Evolutionary conservation across 148 eudicot genomes (phyloP), one percentile per base, ranked within the genome.

Genomic region (Camellia japonica): DNA sequence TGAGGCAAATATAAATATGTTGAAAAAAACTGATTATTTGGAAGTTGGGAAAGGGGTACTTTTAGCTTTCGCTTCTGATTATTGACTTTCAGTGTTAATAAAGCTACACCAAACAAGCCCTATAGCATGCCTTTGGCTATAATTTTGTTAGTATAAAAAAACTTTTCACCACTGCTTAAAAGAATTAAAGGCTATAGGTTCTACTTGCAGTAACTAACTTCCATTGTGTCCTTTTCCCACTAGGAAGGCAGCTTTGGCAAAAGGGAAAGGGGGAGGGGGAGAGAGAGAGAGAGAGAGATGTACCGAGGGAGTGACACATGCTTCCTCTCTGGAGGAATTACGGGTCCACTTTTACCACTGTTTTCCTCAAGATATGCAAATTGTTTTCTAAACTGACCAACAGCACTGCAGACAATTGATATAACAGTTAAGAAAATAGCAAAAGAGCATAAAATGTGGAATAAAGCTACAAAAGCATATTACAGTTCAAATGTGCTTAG

Each of bases 341-440:
- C 90, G 1, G 91, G 93, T 69, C 88, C 93, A 63, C 90, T 90
- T 69, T 89, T 84, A 70, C 93, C 91, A 75, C 74, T 79, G 80
- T 76, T 90, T 84, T 90, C 93, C 80, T 90, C 91, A 41, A 90
- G 85, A 86, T 90, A 90, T 0, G 93, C 91, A 86, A 90, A 90
- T 73, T 90, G 93, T 85, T 89, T 85, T 71, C 86, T 88, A 73
- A 90, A 90, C 71, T 90, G 93, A 81, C 89, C 90, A 71, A 89
- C 80, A 54, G 93, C 93, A 78, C 93, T 90, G 88, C 87, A 77
- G 43, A 52, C 1, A 75, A 66, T 43, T 58, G 66, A 61, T 38
- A 66, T 59, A 30, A 3, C 14, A 63, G 30, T 46, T 30, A 73
- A 10, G n/a, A 65, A 4, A 23, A 23, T n/a, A 63, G n/a, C 54